A percentile compares a stretch with the other conserved stretches of the same genome.
Evolutionary conservation across 2,329 filamentous ascomycete species (phyloP).

Genomic region (Sclerotinia spermophila): DNA sequence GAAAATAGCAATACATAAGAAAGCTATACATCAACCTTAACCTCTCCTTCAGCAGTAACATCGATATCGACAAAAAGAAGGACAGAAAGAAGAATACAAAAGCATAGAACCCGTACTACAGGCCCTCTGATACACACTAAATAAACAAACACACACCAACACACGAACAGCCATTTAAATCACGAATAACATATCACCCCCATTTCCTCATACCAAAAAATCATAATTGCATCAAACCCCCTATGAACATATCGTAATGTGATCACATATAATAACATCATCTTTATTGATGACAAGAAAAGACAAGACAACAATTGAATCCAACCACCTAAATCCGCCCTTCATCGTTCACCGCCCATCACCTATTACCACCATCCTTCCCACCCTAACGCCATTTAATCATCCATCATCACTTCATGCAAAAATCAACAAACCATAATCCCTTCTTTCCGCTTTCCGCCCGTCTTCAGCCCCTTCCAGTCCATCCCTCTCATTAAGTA

Average conservation of each 20-base stretch:
- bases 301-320: not conserved
- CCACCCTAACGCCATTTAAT: not conserved
- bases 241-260: not conserved
- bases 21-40: too few relatives aligned
- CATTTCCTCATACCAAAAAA: not conserved
- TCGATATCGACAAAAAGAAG: too few relatives aligned
- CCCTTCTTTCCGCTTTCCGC: not conserved
- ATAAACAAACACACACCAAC: too few relatives aligned
- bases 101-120: too few relatives aligned
- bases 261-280: not conserved
- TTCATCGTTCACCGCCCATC: not conserved
- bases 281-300: not conserved
- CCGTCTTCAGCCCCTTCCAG: not conserved
- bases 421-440: not conserved
- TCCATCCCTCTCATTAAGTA: constrained; percentile 45
- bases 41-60: too few relatives aligned
- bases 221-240: not conserved
- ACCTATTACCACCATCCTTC: not conserved
- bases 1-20: too few relatives aligned
- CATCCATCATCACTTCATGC: not conserved
- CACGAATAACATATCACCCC: too few relatives aligned
- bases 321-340: not conserved
- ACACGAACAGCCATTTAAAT: too few relatives aligned
- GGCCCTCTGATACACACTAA: too few relatives aligned
- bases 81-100: too few relatives aligned